These are phyloP conservation scores for Balansia obtecta DNA, from an alignment of 2,329 filamentous ascomycete species.

Conservation along the genomic window DNA sequence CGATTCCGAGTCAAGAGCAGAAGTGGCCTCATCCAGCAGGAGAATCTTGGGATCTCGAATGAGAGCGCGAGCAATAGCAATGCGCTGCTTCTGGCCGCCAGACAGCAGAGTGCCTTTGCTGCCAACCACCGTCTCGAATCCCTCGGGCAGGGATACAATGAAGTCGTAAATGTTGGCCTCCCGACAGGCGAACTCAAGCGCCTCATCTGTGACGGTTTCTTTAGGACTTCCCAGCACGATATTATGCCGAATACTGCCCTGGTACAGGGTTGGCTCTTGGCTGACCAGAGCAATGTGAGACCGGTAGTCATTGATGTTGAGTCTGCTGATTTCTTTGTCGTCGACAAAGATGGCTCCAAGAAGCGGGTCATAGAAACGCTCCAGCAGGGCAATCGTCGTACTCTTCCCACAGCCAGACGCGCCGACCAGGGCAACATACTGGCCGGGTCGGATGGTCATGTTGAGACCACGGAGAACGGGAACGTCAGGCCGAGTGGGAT, in stretches of 20 bases:
- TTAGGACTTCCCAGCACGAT: constrained; percentile 65
- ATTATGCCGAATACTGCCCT: constrained; percentile 84
- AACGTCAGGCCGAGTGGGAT: constrained; percentile 81
- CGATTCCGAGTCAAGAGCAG: constrained; percentile 61
- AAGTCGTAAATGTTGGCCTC: constrained; percentile 92
- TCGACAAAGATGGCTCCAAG: constrained; percentile 72
- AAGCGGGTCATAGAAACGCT: constrained; percentile 88
- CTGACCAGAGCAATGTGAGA: constrained; percentile 75
- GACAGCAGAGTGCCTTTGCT: constrained; percentile 76
- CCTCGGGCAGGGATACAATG: constrained; percentile 73
- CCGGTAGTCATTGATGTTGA: constrained; percentile 82
- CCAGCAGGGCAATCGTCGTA: constrained; percentile 81
- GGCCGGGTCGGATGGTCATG: constrained; percentile 59
- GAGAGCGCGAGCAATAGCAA: constrained; percentile 84
- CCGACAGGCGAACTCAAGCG: constrained; percentile 66
- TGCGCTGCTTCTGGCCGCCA: constrained; percentile 88
- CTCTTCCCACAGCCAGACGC: constrained; percentile 89
- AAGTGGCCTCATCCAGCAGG: constrained; percentile 71
- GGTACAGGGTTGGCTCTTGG: constrained; percentile 90
- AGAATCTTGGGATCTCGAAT: constrained; percentile 85
- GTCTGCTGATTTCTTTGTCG: constrained; percentile 63
- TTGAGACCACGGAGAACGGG: constrained; percentile 83
- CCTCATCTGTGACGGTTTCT: constrained; percentile 57
- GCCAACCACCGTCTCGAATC: constrained; percentile 75
- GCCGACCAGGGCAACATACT: constrained; percentile 85